phyloP scores from a whole-genome alignment of 202 grass and related monocot genomes.

The Zoysia matrella region DNA sequence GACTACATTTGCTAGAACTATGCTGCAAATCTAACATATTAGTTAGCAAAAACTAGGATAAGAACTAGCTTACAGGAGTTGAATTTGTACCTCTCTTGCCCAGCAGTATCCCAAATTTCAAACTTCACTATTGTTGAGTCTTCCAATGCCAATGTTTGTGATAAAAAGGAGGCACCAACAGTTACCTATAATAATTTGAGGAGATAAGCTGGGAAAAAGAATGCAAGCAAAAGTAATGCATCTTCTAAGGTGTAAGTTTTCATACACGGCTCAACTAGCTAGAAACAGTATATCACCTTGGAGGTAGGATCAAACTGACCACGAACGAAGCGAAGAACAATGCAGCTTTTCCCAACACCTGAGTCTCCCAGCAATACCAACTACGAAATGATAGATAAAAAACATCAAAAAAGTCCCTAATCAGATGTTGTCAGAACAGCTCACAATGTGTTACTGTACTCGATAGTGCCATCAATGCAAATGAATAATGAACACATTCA shows the following conservation, averaged over 20 bases:
- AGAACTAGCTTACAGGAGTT: not conserved
- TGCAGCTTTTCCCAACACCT: constrained; percentile 96
- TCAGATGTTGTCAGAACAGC: not conserved
- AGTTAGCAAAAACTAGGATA: not conserved
- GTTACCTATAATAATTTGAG: constrained; percentile 68
- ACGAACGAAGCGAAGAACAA: constrained; percentile 95
- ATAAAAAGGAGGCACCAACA: constrained; percentile 92
- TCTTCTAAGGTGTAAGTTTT: constrained; percentile 22
- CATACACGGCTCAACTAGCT: constrained; percentile 9
- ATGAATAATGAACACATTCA: constrained; percentile 4
- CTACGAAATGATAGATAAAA: constrained; percentile 41
- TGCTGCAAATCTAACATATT: not conserved
- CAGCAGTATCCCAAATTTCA: constrained; percentile 99
- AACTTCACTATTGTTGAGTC: constrained; percentile 88
- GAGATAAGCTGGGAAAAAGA: constrained; percentile 33
- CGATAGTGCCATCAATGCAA: not conserved
- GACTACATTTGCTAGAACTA: not conserved
- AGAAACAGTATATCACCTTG: constrained; percentile 60
- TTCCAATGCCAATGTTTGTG: constrained; percentile 88
- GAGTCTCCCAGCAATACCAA: constrained; percentile 93
- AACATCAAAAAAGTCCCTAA: constrained; percentile 16
- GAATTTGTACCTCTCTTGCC: constrained; percentile 83
- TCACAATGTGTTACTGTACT: not conserved
- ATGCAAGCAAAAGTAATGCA: not conserved
- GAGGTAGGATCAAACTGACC: constrained; percentile 96